These are phyloP conservation scores for Candida ipomoeae DNA, from an alignment of 805 yeast species.

Conservation along the genomic window DNA sequence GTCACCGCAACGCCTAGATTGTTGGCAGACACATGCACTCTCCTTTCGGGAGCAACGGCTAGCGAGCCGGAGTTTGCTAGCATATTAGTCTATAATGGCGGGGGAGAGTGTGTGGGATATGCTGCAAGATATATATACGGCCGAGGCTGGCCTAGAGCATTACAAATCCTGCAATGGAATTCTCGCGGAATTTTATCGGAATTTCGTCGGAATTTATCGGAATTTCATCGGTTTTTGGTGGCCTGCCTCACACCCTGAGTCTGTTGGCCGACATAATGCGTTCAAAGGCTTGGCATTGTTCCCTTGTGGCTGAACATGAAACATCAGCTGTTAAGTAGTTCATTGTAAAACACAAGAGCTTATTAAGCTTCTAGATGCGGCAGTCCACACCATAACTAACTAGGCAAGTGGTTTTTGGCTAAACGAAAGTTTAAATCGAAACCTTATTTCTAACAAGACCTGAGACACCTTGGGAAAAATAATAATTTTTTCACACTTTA, in stretches of 20 bases:
- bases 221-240: neutral
- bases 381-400: neutral
- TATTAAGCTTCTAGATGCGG: neutral
- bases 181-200: constrained; percentile 1
- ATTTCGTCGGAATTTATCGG: neutral
- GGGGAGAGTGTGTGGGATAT: neutral
- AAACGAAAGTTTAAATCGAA: too few species aligned
- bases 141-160: neutral
- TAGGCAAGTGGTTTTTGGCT: neutral
- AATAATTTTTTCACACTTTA: too few species aligned
- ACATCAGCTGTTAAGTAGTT: neutral
- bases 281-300: neutral
- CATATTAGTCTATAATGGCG: neutral
- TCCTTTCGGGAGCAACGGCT: constrained; percentile 8
- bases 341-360: neutral
- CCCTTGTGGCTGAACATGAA: neutral
- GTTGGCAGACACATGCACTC: constrained; percentile 13
- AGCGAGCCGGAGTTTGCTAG: constrained; percentile 9
- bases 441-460: too few species aligned
- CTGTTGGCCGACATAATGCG: neutral
- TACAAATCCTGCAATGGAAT: neutral
- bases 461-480: too few species aligned
- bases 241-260: too few species aligned
- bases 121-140: neutral
- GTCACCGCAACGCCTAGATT: constrained; percentile 12